Evolutionary conservation across 495 filamentous ascomycete genomes (phyloP), one percentile per base, ranked within the genome.

Genomic region (Tuber melanosporum): DNA sequence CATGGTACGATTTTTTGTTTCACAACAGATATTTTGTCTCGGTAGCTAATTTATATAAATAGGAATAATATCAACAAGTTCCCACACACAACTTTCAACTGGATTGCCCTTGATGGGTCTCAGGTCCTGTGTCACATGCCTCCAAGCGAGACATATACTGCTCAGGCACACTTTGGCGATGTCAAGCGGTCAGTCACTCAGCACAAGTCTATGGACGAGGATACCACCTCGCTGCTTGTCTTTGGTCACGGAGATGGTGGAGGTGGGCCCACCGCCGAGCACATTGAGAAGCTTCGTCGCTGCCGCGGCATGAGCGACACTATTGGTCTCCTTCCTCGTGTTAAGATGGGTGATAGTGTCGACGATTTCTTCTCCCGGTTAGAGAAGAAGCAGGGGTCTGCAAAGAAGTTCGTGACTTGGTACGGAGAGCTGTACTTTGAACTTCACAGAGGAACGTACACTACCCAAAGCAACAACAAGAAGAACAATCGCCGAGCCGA

Each of bases 31-130:
- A 19, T 66, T 36, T 66, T 66, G 26, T 36, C 26, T 66, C 72
- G 89, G 88, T 80, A 36, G 32, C 26, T 66, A 15, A 66, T 66
- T 36, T 66, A 66, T 36, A 66, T 32, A 32, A 66, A 66, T 36
- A 89, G 88, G 88, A 99, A 99, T 85, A 98, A 98, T 84, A 98
- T 99, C 87, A 98, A 99, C 86, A 97, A 92, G 76, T 99, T 99
- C 85, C 95, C 95, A 49, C 95, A 98, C 80, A 98, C 95, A 2
- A 98, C 95, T 1, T 99, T 99, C 87, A 95, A 95, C 82, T 99
- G 95, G 95, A 94, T 99, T 32, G 87, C 93, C 3, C 89, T 97
- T 42, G 95, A 99, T 83, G 94, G 95, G 26, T 96, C 92, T 77
- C 95, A 99, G 82, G 95, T 99, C 69, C 88, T 99, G 73, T 98